Conservation (phyloP, 192 early-diverging fungal genomes). For the Spizellomyces sp. region DNA sequence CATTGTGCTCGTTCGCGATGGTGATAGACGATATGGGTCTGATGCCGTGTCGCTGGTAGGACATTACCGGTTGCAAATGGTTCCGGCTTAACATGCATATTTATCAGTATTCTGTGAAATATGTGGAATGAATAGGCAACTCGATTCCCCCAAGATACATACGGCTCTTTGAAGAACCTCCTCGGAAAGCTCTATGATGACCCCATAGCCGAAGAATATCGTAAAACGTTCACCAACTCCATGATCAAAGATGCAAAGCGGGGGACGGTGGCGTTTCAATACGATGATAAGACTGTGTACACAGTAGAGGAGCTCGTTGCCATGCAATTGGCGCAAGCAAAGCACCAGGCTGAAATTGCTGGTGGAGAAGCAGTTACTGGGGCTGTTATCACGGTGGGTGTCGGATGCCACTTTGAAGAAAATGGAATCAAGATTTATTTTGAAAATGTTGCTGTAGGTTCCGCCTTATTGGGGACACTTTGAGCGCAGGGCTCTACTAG, state of each 20-base stretch:
- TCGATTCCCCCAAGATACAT: conserved; percentile 82
- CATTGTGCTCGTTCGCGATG: conserved; percentile 73
- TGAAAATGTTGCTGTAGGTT: conserved; percentile 55
- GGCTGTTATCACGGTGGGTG: conserved; percentile 83
- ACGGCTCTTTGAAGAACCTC: conserved; percentile 80
- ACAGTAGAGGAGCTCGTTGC: conserved; percentile 90
- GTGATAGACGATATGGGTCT: conserved; percentile 85
- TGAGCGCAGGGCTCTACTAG: conserved; percentile 90
- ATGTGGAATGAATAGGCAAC: conserved; percentile 57
- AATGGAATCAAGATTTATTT: conserved; percentile 3
- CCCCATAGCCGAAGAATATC: conserved; percentile 64
- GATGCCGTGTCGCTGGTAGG: conserved; percentile 75
- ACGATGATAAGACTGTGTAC: conserved; percentile 58
- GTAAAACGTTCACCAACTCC: conserved; percentile 72
- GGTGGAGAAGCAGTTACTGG: conserved; percentile 76
- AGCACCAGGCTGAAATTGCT: conserved; percentile 75
- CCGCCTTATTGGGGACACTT: conserved; percentile 88
- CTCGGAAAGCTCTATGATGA: conserved; percentile 80
- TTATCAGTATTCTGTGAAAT: neutral
- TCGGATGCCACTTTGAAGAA: neutral
- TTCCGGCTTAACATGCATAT: neutral
- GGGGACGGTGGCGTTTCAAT: conserved; percentile 70
- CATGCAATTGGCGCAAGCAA: conserved; percentile 89
- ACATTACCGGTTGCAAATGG: neutral
- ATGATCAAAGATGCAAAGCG: conserved; percentile 73